Conservation (phyloP, 805 yeast species). For the Candida odintsovae region DNA sequence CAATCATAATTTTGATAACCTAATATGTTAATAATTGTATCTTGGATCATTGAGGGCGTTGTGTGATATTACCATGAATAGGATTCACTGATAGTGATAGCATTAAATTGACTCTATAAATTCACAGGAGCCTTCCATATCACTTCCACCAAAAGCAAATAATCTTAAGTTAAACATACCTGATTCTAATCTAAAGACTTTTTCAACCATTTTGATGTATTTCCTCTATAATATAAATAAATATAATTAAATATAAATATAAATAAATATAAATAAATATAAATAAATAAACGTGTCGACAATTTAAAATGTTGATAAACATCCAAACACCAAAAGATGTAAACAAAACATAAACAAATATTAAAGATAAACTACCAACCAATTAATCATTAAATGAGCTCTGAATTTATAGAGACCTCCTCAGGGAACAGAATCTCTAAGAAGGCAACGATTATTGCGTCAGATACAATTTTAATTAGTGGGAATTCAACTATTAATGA, state of each 20-base stretch:
- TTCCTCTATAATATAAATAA: not conserved
- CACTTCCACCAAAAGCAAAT: no score
- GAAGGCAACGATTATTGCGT: conserved; percentile 36
- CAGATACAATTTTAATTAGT: conserved; percentile 37
- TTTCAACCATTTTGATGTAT: conserved; percentile 23
- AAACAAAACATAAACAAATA: no score
- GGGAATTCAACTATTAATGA: conserved; percentile 41
- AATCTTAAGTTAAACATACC: conserved; percentile 27
- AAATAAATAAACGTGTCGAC: not conserved
- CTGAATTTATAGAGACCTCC: conserved; percentile 41
- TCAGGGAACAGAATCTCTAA: conserved; percentile 46
- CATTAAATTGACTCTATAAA: no score
- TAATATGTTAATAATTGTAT: no score
- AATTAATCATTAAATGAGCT: no score
- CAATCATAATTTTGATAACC: conserved; percentile 81
- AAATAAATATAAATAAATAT: no score
- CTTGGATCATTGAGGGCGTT: no score
- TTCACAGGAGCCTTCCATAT: no score
- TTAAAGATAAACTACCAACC: no score
- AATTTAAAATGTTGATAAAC: no score
- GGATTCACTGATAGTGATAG: no score
- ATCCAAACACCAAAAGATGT: not conserved
- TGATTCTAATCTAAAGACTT: conserved; percentile 35
- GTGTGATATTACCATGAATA: no score
- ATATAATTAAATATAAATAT: not conserved